A percentile compares a stretch with the other conserved stretches of the same genome.
Conservation (phyloP, 176 grass and related monocot species). For the Zoysia pacifica region DNA sequence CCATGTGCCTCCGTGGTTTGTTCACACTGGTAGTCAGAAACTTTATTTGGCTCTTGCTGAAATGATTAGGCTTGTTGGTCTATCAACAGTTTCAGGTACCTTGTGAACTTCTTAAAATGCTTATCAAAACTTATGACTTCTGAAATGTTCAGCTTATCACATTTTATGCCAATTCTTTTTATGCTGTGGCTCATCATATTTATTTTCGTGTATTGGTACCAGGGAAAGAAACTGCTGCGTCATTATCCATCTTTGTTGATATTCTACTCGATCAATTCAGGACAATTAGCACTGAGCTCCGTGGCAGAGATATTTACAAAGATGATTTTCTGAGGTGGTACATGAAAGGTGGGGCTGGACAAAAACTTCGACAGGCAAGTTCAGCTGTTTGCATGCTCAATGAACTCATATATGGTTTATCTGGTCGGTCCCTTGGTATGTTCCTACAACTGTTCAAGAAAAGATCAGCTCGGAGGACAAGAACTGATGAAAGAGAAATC, state of each 20-base stretch:
- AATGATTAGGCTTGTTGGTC: slow-evolving; percentile 80
- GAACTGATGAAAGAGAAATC: slow-evolving; percentile 28
- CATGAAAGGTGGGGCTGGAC: slow-evolving; percentile 54
- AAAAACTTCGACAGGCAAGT: slow-evolving; percentile 68
- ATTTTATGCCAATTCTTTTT: slow-evolving; percentile 27
- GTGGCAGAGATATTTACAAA: slow-evolving; percentile 49
- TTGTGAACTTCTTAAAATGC: no score
- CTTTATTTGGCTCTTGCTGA: slow-evolving; percentile 75
- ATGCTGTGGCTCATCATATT: slow-evolving; percentile 25
- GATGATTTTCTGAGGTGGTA: slow-evolving; percentile 54
- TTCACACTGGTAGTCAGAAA: slow-evolving; percentile 60
- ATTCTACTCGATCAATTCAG: slow-evolving; percentile 77
- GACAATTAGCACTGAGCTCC: slow-evolving; percentile 74
- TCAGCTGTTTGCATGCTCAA: slow-evolving; percentile 89
- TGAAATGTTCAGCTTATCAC: slow-evolving; percentile 13
- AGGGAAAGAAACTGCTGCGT: slow-evolving; percentile 57
- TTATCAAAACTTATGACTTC: no score
- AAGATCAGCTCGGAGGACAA: slow-evolving; percentile 31
- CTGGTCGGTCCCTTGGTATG: slow-evolving; percentile 62
- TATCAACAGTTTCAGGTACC: slow-evolving; percentile 70
- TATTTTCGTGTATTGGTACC: slow-evolving; percentile 41
- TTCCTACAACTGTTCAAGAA: slow-evolving; percentile 63
- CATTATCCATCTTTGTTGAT: slow-evolving; percentile 76
- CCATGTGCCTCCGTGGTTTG: slow-evolving; percentile 92
- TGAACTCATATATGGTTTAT: slow-evolving; percentile 94